phyloP scores from a whole-genome alignment of 495 filamentous ascomycete species.

The Penicillium crystallinum region DNA sequence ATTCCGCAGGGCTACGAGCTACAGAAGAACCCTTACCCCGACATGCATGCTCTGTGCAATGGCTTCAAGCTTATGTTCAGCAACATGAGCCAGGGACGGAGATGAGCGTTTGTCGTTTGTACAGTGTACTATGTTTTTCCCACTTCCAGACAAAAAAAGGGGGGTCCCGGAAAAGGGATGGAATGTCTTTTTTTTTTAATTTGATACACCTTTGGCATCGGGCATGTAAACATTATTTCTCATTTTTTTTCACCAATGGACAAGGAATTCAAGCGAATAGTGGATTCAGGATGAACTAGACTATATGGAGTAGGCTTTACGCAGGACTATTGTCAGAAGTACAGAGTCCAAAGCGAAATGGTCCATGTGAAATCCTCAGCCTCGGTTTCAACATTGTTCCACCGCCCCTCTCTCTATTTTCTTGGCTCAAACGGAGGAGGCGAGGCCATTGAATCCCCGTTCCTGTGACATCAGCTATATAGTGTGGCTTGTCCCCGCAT shows the following conservation, averaged over 20 bases:
- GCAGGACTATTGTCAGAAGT: too few species aligned
- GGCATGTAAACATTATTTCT: conserved; percentile 19
- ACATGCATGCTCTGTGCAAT: conserved; percentile 92
- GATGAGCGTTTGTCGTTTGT: conserved; percentile 18
- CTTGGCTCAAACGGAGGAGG: not conserved
- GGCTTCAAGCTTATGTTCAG: conserved; percentile 65
- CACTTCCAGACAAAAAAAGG: not conserved
- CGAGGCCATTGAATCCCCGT: not conserved
- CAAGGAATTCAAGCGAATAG: not conserved
- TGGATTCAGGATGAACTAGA: not conserved
- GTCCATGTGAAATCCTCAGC: conserved; percentile 12
- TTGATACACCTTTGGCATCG: conserved; percentile 24
- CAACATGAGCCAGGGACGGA: conserved; percentile 43
- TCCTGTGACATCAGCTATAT: not conserved
- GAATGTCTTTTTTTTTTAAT: conserved; percentile 15
- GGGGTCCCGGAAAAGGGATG: conserved; percentile 15
- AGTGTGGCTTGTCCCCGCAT: conserved; percentile 7
- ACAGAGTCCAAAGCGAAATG: too few species aligned
- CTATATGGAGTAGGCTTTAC: not conserved
- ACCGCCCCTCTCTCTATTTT: conserved; percentile 1
- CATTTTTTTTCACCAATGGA: conserved; percentile 6
- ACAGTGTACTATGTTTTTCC: conserved; percentile 23
- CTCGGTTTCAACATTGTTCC: conserved; percentile 16
- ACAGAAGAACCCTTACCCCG: conserved; percentile 78
- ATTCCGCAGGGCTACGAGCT: conserved; percentile 88